Conservation (phyloP, 1,284 basidiomycete genomes). For the Ceratobasidium sp. region DNA sequence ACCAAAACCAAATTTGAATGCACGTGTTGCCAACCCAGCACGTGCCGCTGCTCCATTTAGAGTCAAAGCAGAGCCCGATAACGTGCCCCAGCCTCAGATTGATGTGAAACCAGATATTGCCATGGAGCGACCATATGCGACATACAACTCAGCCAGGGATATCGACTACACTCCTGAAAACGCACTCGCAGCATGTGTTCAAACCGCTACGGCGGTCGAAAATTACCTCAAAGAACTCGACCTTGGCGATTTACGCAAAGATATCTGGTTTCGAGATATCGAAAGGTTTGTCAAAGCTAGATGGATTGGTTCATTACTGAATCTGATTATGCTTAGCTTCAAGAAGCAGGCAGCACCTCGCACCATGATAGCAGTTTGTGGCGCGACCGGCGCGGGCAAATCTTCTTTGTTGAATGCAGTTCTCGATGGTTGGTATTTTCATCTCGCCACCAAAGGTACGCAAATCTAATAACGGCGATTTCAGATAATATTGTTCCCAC, state of each 20-base stretch:
- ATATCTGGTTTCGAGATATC: slow-evolving; percentile 65
- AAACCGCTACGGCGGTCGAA: slow-evolving; percentile 60
- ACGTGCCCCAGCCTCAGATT: no score
- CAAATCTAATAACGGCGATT: slow-evolving; percentile 37
- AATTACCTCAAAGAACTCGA: slow-evolving; percentile 56
- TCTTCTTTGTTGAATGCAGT: slow-evolving; percentile 65
- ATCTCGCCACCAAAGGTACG: no score
- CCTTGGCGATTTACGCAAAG: slow-evolving; percentile 61
- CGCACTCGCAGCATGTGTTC: slow-evolving; percentile 59
- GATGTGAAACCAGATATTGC: no score
- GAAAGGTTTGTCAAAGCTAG: slow-evolving; percentile 52
- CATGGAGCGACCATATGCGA: no score
- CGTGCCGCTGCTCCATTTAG: no score
- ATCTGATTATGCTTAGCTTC: slow-evolving; percentile 51
- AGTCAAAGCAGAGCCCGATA: no score
- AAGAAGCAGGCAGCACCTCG: slow-evolving; percentile 58
- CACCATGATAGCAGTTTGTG: slow-evolving; percentile 66
- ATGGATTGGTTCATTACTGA: not conserved
- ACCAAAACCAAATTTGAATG: no score
- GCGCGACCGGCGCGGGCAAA: slow-evolving; percentile 67
- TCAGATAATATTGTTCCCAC: slow-evolving; percentile 67
- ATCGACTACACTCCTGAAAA: slow-evolving; percentile 59
- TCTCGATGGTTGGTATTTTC: slow-evolving; percentile 56
- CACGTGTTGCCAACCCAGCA: no score
- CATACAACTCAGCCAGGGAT: slow-evolving; percentile 50